phyloP scores from a whole-genome alignment of 345 rosid species.

The Melaleuca alternifolia region DNA sequence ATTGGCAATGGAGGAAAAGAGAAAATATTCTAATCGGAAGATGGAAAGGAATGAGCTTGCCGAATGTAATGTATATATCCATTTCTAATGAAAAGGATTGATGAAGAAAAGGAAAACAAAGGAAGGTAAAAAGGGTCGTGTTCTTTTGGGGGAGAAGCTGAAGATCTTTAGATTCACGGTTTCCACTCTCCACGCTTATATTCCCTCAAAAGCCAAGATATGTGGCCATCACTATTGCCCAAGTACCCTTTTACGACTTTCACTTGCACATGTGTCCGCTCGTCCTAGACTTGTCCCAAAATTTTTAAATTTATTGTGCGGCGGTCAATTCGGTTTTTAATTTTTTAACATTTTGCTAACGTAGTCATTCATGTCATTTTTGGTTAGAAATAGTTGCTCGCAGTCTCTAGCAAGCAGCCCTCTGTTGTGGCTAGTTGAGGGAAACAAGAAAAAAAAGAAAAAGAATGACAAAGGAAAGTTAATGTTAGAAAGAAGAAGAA shows the following conservation, averaged over 20 bases:
- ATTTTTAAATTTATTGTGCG: fast-evolving
- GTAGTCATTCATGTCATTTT: background rate
- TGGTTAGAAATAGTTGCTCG: background rate
- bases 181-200: background rate
- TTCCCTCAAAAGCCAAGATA: background rate
- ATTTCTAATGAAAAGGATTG: background rate
- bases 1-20: background rate
- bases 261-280: background rate
- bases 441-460: background rate
- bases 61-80: background rate
- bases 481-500: no score
- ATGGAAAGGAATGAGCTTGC: background rate
- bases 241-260: background rate
- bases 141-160: background rate
- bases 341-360: background rate
- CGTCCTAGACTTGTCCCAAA: background rate
- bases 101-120: background rate
- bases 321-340: fast-evolving
- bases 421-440: no score
- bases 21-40: background rate
- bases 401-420: no score
- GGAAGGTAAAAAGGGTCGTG: background rate
- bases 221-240: background rate
- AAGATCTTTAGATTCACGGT: background rate
- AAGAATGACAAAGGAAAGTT: background rate